Conservation (phyloP, 345 rosid genomes). For the Gossypium stocksii region DNA sequence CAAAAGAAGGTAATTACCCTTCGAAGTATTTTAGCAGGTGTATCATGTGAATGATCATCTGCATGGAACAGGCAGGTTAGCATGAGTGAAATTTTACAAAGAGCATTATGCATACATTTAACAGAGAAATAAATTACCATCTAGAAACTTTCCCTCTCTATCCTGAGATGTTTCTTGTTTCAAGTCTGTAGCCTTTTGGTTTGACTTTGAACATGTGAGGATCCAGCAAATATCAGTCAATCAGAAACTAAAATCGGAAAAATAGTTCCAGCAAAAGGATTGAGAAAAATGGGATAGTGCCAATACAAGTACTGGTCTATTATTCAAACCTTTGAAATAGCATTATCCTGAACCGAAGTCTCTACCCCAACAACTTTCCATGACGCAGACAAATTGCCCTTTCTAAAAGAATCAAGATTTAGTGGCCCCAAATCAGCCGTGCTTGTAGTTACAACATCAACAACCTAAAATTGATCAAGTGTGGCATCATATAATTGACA, state of each 20-base stretch:
- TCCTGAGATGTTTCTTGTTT: constrained; percentile 38
- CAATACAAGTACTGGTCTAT: background rate
- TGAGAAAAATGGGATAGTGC: background rate
- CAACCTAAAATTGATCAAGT: constrained; percentile 41
- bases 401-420: constrained; percentile 80
- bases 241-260: constrained; percentile 26
- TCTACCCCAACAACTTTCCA: constrained; percentile 51
- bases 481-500: constrained; percentile 14
- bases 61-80: constrained; percentile 20
- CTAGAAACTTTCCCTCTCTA: constrained; percentile 30
- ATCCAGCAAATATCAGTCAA: constrained; percentile 14
- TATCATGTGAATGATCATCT: constrained; percentile 53
- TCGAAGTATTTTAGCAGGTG: constrained; percentile 66
- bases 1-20: constrained; percentile 49
- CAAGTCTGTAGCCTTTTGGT: constrained; percentile 26
- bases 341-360: constrained; percentile 26
- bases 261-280: background rate
- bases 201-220: constrained; percentile 29
- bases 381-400: constrained; percentile 68
- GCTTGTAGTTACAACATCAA: constrained; percentile 60
- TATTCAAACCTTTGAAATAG: constrained; percentile 46
- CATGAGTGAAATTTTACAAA: constrained; percentile 12
- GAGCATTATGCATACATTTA: constrained; percentile 12
- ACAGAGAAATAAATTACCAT: constrained; percentile 28
- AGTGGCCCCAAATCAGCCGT: constrained; percentile 77